Conservation (phyloP, 1,284 basidiomycete genomes). For the Puccinia horiana region DNA sequence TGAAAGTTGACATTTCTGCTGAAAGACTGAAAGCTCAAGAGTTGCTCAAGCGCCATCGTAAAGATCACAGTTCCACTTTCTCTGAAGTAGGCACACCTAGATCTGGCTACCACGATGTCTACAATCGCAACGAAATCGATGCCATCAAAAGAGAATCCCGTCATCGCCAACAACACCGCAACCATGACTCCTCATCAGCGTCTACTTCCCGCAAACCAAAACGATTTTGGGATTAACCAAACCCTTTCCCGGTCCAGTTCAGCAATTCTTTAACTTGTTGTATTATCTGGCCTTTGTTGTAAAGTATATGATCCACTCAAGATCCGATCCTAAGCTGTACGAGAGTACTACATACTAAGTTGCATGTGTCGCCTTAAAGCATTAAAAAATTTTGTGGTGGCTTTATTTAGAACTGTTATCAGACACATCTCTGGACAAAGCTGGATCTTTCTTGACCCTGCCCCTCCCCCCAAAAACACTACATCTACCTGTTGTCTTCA, state of each 20-base stretch:
- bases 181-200: neutral
- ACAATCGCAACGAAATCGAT: constrained; percentile 36
- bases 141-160: constrained; percentile 21
- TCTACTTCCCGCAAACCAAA: neutral
- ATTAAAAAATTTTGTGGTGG: too few species aligned
- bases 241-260: too few species aligned
- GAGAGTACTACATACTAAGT: neutral
- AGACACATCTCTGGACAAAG: too few species aligned
- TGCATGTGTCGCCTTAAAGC: too few species aligned
- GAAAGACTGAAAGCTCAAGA: constrained; percentile 40
- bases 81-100: constrained; percentile 28
- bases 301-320: neutral
- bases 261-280: neutral
- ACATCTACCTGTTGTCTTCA: too few species aligned
- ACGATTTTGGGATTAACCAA: constrained; percentile 1
- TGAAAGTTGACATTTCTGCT: constrained; percentile 32
- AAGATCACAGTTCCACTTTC: neutral
- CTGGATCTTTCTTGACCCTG: too few species aligned
- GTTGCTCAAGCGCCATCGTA: constrained; percentile 27
- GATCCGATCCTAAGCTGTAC: neutral
- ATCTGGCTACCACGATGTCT: constrained; percentile 29
- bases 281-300: neutral
- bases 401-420: too few species aligned
- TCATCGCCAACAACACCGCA: neutral
- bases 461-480: too few species aligned